These are phyloP conservation scores for Casaregolazyma lundiana DNA, from an alignment of 1,139 yeast genomes.

Conservation along the genomic window DNA sequence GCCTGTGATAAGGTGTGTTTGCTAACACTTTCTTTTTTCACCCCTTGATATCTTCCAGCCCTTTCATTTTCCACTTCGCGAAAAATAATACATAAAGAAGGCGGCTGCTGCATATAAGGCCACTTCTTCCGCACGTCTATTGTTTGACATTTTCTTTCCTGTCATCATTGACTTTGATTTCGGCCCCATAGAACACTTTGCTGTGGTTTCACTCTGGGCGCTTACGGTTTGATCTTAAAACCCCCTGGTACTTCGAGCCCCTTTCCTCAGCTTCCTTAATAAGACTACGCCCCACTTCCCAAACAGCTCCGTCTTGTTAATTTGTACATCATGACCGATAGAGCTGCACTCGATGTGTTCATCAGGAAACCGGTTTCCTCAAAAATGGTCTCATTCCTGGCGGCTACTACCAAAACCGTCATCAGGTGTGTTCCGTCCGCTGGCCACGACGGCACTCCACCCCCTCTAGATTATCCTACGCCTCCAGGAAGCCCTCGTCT, in stretches of 20 bases:
- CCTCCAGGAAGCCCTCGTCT: slow-evolving; percentile 43
- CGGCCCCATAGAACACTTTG: too few relatives aligned
- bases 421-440: slow-evolving; percentile 45
- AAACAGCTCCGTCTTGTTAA: background rate
- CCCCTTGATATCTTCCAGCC: slow-evolving; percentile 2
- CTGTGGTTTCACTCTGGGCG: too few relatives aligned
- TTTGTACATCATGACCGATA: slow-evolving; percentile 39
- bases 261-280: too few relatives aligned
- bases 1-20: background rate
- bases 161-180: too few relatives aligned
- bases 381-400: slow-evolving; percentile 79
- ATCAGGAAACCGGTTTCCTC: slow-evolving; percentile 69
- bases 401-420: slow-evolving; percentile 72
- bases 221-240: too few relatives aligned
- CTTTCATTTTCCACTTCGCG: background rate
- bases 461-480: slow-evolving; percentile 35
- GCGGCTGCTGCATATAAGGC: background rate
- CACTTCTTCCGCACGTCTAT: background rate
- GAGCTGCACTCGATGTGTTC: slow-evolving; percentile 66
- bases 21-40: background rate
- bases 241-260: too few relatives aligned
- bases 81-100: background rate
- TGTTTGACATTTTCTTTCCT: background rate
- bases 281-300: too few relatives aligned
- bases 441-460: slow-evolving; percentile 18